Evolutionary conservation across 768 basidiomycete genomes (phyloP).

Genomic region (Mycena indigotica): DNA sequence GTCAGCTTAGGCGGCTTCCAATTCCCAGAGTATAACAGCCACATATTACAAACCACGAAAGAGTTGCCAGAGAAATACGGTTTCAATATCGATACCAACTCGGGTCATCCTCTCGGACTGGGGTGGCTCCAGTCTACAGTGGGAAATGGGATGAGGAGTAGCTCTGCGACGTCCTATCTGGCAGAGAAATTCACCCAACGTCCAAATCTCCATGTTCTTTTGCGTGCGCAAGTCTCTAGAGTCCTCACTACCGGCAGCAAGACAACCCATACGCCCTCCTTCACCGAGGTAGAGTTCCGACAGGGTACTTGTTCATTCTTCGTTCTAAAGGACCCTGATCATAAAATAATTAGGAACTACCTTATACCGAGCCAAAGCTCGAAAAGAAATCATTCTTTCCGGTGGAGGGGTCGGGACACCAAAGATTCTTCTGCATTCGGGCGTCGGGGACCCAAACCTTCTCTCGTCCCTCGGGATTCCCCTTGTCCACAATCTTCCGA

Average conservation of each 20-base stretch:
- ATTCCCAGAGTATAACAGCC: slow-evolving; percentile 31
- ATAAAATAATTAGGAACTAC: not conserved
- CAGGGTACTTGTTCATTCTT: not conserved
- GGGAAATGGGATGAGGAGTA: slow-evolving; percentile 36
- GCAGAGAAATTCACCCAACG: slow-evolving; percentile 28
- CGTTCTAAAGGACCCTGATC: not conserved
- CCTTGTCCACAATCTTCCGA: slow-evolving; percentile 28
- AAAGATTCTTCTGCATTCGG: slow-evolving; percentile 35
- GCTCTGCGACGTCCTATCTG: slow-evolving; percentile 41
- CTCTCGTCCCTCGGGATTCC: slow-evolving; percentile 27
- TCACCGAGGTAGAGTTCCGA: not conserved
- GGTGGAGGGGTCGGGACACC: slow-evolving; percentile 41
- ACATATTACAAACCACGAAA: slow-evolving; percentile 39
- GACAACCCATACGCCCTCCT: not conserved
- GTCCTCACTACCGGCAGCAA: not conserved
- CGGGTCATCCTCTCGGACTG: slow-evolving; percentile 35
- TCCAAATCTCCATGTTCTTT: slow-evolving; percentile 38
- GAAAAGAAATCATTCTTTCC: slow-evolving; percentile 38
- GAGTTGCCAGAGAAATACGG: slow-evolving; percentile 37
- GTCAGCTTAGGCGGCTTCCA: slow-evolving; percentile 36
- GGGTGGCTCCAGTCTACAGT: slow-evolving; percentile 38
- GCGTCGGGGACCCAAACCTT: slow-evolving; percentile 31
- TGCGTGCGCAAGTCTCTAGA: slow-evolving; percentile 32
- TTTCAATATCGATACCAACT: slow-evolving; percentile 38
- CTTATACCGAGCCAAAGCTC: slow-evolving; percentile 22